Evolutionary conservation across 768 basidiomycete species (phyloP), one percentile per base, ranked within the genome.

Genomic region (Agaricus subrufescens): DNA sequence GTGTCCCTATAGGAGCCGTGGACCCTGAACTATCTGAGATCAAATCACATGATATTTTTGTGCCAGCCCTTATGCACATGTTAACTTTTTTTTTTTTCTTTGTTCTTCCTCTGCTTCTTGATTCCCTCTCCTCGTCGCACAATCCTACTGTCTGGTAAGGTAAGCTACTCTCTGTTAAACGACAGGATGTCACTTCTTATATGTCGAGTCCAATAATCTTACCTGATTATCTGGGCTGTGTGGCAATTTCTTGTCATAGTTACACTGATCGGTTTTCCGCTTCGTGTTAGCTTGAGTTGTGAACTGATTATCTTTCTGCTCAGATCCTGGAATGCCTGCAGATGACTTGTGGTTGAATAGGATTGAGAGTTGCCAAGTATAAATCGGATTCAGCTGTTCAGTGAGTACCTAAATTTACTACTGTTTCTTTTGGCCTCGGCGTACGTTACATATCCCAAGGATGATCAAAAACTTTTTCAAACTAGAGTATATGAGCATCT

Each of bases 401-500:
- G 48, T 50, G 48, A 38, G 48, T 50, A n/a, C 25, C 34, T 23
- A 25, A 26, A 25, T 9, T 23, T 34, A 11, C 11, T 34, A 34
- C 19, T 37, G 15, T 39, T 37, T 50, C 6, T 19, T 23, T 12
- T 50, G n/a, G n/a, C 45, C 38, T 19, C 52, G 31, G 46, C 12
- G 30, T 25, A 34, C 4, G 25, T 31, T 4, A 27, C 45, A 29
- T 46, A 47, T 45, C 46, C 50, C 59, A 45, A 58, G 65, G 85
- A 87, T 86, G 86, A 89, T 74, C 60, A 71, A 66, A 19, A 76
- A 72, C 74, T 71, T 79, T 83, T 70, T 87, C 88, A 91, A 91
- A 91, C 89, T 91, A 91, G 88, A 91, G 88, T 91, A 85, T 90
- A 79, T 91, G 89, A 91, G 89, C 71, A 84, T 77, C 71, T 58